Evolutionary conservation across 208 protist genomes (phyloP), one percentile per base, ranked within the genome.

Genomic region (Trypanosoma lewisi): DNA sequence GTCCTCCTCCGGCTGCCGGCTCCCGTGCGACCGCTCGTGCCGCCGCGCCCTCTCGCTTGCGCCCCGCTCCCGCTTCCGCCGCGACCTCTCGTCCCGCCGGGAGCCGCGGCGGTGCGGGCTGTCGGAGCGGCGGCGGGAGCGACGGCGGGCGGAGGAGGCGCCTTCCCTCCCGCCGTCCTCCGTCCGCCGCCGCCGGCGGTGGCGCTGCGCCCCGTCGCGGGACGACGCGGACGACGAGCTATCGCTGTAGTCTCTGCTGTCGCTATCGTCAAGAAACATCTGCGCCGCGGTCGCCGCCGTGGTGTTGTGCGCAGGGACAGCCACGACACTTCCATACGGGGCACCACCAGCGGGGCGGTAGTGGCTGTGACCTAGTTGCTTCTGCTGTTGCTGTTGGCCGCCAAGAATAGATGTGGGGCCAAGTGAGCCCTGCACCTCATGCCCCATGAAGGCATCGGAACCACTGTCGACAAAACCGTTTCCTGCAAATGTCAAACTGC

Each of bases 231-330:
- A 63, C 17, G 45, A 53, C 1, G 37, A 70, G 16, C 48, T 48
- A 51, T 27, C 36, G 12, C 68, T 56, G 54, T 44, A 48, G 16
- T 34, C 55, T 21, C 47, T 57, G 62, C 50, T 54, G n/a, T 37
- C 62, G 36, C 48, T 63, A 31, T 63, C 60, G n/a, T 63, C 62
- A 21, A 63, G 17, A 64, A 69, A 68, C 2, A 68, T 12, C 23
- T 42, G 14, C 47, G 67, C 60, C 14, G 56, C 55, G 0, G 54
- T 36, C 4, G 53, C 30, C 0, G 49, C 19, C 21, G 60, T 69
- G 3, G 51, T 54, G 23, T 5, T 33, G 14, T 25, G 33, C 27
- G 63, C 61, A 41, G 61, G 28, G 23, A 50, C 44, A 25, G 63
- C 50, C 16, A 72, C 49, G 8, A 49, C 14, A 21, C n/a, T 33